phyloP scores from a whole-genome alignment of 129 eudicot species.

The Tagetes patula region DNA sequence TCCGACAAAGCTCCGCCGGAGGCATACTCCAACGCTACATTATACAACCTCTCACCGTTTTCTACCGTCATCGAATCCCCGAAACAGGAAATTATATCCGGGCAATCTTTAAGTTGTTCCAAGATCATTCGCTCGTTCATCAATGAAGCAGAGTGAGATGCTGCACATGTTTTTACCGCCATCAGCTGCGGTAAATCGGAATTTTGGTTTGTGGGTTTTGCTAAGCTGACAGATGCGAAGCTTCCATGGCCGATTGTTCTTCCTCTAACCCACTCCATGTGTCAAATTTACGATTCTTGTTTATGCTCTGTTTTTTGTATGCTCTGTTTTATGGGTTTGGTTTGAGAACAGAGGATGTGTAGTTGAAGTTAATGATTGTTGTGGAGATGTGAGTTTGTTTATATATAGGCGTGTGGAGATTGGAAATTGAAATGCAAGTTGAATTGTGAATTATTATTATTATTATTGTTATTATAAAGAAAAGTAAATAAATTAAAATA shows the following conservation, averaged over 20 bases:
- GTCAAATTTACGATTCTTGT: background rate
- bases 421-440: conserved; percentile 27
- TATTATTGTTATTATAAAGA: no score
- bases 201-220: conserved; percentile 43
- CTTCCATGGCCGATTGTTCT: conserved; percentile 73
- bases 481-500: no score
- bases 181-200: conserved; percentile 35
- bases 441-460: conserved; percentile 13
- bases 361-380: conserved; percentile 25
- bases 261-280: conserved; percentile 85
- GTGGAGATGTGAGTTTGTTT: conserved; percentile 16
- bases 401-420: conserved; percentile 39
- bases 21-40: conserved; percentile 76
- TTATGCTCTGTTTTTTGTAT: no score
- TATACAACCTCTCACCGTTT: conserved; percentile 53
- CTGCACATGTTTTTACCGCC: conserved; percentile 66
- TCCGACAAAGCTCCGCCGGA: conserved; percentile 66
- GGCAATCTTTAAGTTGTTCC: conserved; percentile 51
- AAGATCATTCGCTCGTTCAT: conserved; percentile 51
- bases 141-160: conserved; percentile 44
- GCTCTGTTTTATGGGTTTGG: no score
- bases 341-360: conserved; percentile 26
- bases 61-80: conserved; percentile 54
- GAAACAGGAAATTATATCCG: conserved; percentile 50
- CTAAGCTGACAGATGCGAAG: conserved; percentile 69